Conservation (phyloP, 2,329 filamentous ascomycete species). For the Atkinsonella hypoxylon region DNA sequence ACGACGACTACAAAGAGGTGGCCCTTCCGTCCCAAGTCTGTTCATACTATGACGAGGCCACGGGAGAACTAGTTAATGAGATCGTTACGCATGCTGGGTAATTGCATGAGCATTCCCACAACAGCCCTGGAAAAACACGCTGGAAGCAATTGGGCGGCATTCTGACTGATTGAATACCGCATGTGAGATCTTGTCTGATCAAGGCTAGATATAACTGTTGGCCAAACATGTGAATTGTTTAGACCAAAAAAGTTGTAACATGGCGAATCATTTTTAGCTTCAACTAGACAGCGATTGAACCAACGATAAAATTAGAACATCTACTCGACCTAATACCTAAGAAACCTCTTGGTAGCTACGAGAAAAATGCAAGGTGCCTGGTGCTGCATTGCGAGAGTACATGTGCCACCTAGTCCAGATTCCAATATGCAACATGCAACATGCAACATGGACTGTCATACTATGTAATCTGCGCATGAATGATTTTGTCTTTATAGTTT, state of each 20-base stretch:
- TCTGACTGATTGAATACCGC: not conserved
- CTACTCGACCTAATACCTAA: too few relatives aligned
- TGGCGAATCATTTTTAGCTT: too few relatives aligned
- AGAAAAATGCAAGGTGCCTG: too few relatives aligned
- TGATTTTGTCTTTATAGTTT: conserved; percentile 54
- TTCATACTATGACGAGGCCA: conserved; percentile 54
- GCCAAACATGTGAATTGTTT: too few relatives aligned
- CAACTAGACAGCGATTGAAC: too few relatives aligned
- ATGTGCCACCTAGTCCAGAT: not conserved
- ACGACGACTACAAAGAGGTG: conserved; percentile 78
- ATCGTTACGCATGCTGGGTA: conserved; percentile 91
- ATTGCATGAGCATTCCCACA: not conserved
- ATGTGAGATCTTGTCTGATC: too few relatives aligned
- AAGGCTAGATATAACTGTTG: too few relatives aligned
- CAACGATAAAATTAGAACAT: too few relatives aligned
- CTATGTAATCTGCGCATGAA: not conserved
- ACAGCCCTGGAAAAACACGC: not conserved
- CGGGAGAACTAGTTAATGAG: conserved; percentile 74
- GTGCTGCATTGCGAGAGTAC: too few relatives aligned
- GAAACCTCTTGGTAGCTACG: too few relatives aligned
- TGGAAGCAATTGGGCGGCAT: not conserved
- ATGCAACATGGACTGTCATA: not conserved
- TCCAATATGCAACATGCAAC: not conserved
- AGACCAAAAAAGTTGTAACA: too few relatives aligned
- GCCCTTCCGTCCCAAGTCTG: conserved; percentile 85